Evolutionary conservation across 164 flowering plant genomes (phyloP).

Genomic region (Stephania cephalantha): DNA sequence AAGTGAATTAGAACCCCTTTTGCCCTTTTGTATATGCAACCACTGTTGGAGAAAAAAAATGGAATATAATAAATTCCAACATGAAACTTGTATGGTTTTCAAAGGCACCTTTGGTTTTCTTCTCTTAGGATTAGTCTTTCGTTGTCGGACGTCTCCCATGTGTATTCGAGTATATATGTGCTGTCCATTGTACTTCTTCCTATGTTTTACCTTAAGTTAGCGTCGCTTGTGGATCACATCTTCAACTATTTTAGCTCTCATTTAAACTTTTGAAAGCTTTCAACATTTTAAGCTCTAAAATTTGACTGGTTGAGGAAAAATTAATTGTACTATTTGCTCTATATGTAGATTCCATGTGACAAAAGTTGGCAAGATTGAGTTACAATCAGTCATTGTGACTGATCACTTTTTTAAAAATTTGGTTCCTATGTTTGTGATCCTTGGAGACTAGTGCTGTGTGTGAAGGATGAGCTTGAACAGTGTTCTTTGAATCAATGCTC

Average conservation of each 20-base stretch:
- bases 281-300: background rate
- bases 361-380: background rate
- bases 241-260: background rate
- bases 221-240: background rate
- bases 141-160: background rate
- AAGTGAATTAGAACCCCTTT: background rate
- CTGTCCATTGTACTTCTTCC: background rate
- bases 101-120: no score
- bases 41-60: background rate
- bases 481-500: no score
- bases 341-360: background rate
- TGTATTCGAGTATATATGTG: background rate
- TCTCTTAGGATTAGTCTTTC: no score
- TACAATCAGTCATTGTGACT: background rate
- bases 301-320: background rate
- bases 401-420: no score
- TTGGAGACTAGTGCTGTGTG: no score
- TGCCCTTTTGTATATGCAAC: background rate
- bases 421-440: no score
- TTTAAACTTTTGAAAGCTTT: background rate
- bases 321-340: background rate
- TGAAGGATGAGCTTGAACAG: no score
- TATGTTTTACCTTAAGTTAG: background rate
- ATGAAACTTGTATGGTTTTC: background rate
- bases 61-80: background rate